A percentile compares a stretch with the other conserved stretches of the same genome.
Evolutionary conservation across 1,139 yeast genomes (phyloP).

Genomic region (Lodderomyces margitis): DNA sequence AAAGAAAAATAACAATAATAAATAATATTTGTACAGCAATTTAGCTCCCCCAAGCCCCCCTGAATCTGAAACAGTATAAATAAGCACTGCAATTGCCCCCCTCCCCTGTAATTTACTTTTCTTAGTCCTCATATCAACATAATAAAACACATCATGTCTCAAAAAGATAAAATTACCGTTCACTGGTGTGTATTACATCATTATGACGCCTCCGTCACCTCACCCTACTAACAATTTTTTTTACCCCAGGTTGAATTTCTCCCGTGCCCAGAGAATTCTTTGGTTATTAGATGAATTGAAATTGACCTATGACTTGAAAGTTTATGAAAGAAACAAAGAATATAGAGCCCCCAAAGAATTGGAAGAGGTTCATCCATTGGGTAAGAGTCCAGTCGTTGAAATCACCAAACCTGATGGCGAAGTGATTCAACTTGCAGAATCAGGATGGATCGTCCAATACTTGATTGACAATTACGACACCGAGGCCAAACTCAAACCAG

Average conservation of each 20-base stretch:
- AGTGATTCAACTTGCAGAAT: slow-evolving; percentile 27
- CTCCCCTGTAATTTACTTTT: too few species aligned
- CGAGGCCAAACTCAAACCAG: slow-evolving; percentile 23
- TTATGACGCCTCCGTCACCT: neutral
- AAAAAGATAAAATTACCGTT: slow-evolving; percentile 4
- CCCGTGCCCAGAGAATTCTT: slow-evolving; percentile 37
- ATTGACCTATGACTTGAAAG: slow-evolving; percentile 33
- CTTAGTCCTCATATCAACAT: too few species aligned
- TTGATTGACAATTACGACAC: slow-evolving; percentile 30
- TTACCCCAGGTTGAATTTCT: slow-evolving; percentile 29
- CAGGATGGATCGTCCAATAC: slow-evolving; percentile 35
- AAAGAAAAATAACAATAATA: too few species aligned
- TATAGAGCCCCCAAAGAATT: slow-evolving; percentile 39
- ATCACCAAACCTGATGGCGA: slow-evolving; percentile 17
- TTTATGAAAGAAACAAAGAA: slow-evolving; percentile 25
- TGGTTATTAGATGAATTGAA: slow-evolving; percentile 39
- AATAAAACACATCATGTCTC: neutral
- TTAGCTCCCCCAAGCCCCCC: too few species aligned
- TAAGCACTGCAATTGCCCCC: too few species aligned
- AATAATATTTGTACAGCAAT: too few species aligned
- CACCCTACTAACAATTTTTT: neutral
- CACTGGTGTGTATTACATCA: slow-evolving; percentile 2
- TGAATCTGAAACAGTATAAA: too few species aligned
- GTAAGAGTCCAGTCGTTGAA: slow-evolving; percentile 41
- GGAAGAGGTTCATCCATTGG: slow-evolving; percentile 35